Evolutionary conservation across 1,139 yeast genomes (phyloP).

Genomic region (Diutina neorugosa): DNA sequence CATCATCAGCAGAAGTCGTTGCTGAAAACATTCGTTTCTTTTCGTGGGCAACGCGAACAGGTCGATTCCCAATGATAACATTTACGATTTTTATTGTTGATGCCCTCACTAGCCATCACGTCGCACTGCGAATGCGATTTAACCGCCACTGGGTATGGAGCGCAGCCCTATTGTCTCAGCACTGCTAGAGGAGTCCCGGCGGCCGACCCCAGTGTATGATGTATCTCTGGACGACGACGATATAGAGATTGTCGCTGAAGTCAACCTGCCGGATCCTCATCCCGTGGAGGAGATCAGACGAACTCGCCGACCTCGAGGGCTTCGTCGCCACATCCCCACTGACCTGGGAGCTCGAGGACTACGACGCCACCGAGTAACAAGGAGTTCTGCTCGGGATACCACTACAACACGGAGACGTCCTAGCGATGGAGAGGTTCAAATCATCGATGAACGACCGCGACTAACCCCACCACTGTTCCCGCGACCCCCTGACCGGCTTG

Average conservation of each 20-base stretch:
- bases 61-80: neutral
- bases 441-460: neutral
- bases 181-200: neutral
- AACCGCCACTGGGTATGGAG: neutral
- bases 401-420: neutral
- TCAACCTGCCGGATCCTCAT: neutral
- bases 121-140: neutral
- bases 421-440: neutral
- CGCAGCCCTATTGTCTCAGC: neutral
- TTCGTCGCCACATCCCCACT: neutral
- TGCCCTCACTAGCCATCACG: neutral
- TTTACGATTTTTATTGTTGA: neutral
- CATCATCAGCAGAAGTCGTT: neutral
- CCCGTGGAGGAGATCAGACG: neutral
- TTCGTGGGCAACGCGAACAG: neutral
- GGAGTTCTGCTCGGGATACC: neutral
- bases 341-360: neutral
- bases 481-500: neutral
- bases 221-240: neutral
- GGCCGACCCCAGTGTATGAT: neutral
- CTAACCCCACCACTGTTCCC: neutral
- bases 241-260: neutral
- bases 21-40: neutral
- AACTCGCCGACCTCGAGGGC: neutral
- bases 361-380: neutral